Base-by-base conservation (phyloP, 2,329 filamentous ascomycete genomes). In the Cylindrodendrum hubeiense region DNA sequence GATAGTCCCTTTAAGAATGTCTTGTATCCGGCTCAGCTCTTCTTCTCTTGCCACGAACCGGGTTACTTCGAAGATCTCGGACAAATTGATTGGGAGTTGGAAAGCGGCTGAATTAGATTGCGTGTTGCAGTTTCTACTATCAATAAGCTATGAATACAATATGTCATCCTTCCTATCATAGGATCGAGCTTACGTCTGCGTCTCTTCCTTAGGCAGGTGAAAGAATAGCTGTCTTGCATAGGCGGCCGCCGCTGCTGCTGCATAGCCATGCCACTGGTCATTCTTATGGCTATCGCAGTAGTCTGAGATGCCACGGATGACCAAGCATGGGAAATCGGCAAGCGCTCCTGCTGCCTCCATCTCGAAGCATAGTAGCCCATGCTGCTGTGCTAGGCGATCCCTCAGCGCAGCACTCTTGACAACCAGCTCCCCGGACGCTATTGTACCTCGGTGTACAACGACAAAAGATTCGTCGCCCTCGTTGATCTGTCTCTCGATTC, bases 281-380 rank as follows among this genome's bases (percentile, higher is more conserved):
- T 69, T 68, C 33, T 69, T 66, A 9, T 71, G 65, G 8, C 54
- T 66, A 19, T 71, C 65, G 33, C 57, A 69, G 44, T 71, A 71
- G 49, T 67, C 28, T 9, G 63, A 67, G 30, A 71, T 69, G 9
- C 69, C 63, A n/a, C 67, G 63, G 28, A 71, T 44, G 4, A 68
- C 17, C 17, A 71, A 22, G 33, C 61, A 68, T 33, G 65, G 65
- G 37, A 71, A 67, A 37, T 66, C 60, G 4, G 34, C 37, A n/a
- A 63, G 24, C 4, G 47, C 63, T n/a, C 68, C 68, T 19, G 61
- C 69, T 3, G 60, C 69, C 39, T 68, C 69, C 65, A 60, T 69
- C 59, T 71, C 67, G 21, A 71, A 71, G 49, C 65, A 71, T 3
- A 71, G 43, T 4, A 71, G 34, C 17, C 37, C 51, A n/a, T 65